Percentiles rank a stretch among this genome's conserved stretches.
These are phyloP conservation scores for Takakia lepidozioides DNA, from an alignment of 225 moss, liverwort and hornwort genomes.

Conservation along the genomic window DNA sequence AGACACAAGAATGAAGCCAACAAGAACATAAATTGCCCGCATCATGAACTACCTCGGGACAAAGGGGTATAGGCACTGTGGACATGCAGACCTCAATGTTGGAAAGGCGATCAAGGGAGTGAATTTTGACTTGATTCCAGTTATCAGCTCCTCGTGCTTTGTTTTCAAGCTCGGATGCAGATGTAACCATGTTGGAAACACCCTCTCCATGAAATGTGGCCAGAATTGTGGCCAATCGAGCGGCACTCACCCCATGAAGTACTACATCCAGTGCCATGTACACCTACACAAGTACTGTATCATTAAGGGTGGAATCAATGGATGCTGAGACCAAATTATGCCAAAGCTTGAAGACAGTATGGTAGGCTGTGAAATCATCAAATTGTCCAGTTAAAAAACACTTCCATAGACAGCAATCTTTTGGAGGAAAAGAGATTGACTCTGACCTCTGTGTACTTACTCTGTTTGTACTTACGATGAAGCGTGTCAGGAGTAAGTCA, in stretches of 20 bases:
- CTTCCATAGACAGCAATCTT: too few relatives aligned
- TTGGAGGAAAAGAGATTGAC: neutral
- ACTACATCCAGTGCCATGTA: constrained; percentile 99
- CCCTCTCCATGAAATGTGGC: constrained; percentile 94
- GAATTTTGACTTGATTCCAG: constrained; percentile 93
- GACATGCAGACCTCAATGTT: constrained; percentile 74
- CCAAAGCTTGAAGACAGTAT: too few relatives aligned
- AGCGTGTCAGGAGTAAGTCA: constrained; percentile 94
- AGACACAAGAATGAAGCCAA: too few relatives aligned
- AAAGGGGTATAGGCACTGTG: too few relatives aligned
- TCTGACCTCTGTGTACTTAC: constrained; percentile 96
- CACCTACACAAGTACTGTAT: constrained; percentile 40
- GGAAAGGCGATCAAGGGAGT: constrained; percentile 81
- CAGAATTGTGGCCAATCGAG: constrained; percentile 86
- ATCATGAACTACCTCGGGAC: too few relatives aligned
- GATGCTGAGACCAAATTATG: too few relatives aligned
- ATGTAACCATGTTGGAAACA: constrained; percentile 74
- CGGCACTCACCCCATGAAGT: constrained; percentile 93
- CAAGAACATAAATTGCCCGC: too few relatives aligned
- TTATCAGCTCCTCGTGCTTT: constrained; percentile 93
- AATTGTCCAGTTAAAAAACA: too few relatives aligned
- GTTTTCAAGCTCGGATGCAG: constrained; percentile 90
- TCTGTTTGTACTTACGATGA: constrained; percentile 92
- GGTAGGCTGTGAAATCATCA: too few relatives aligned
- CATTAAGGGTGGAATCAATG: too few relatives aligned